A percentile compares a stretch with the other conserved stretches of the same genome.
phyloP scores from a whole-genome alignment of 2,329 filamentous ascomycete genomes.

The Cladosporium cucumerinum region DNA sequence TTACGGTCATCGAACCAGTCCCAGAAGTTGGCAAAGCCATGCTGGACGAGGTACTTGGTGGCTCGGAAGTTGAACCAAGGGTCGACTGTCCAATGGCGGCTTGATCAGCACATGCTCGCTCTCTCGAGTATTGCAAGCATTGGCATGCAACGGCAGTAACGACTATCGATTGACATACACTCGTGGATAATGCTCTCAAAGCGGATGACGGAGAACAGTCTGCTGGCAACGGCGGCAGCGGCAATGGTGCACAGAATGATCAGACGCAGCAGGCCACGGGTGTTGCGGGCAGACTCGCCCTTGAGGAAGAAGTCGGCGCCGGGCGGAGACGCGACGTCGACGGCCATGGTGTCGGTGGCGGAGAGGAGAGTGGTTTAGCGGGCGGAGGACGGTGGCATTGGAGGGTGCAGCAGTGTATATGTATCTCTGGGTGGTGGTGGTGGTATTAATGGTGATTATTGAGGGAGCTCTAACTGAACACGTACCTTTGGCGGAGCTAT shows the following conservation, averaged over 20 bases:
- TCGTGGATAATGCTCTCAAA: slow-evolving; percentile 99
- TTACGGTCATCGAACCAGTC: slow-evolving; percentile 98
- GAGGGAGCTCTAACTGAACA: slow-evolving; percentile 7
- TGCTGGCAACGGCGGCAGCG: slow-evolving; percentile 83
- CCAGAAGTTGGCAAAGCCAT: slow-evolving; percentile 99
- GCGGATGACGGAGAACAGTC: slow-evolving; percentile 96
- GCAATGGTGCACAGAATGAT: slow-evolving; percentile 90
- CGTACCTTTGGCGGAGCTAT: not conserved
- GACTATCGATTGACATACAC: slow-evolving; percentile 55
- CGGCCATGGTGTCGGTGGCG: slow-evolving; percentile 21
- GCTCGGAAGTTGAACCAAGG: slow-evolving; percentile 99
- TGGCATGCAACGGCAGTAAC: not conserved
- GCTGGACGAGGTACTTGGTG: slow-evolving; percentile 92
- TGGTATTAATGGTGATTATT: no score
- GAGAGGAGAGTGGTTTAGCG: slow-evolving; percentile 5
- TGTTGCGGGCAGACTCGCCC: slow-evolving; percentile 75
- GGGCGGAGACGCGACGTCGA: slow-evolving; percentile 19
- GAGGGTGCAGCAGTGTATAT: not conserved
- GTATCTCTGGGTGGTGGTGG: not conserved
- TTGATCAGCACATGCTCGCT: not conserved
- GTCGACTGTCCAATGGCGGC: slow-evolving; percentile 64
- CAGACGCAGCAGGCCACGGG: slow-evolving; percentile 79
- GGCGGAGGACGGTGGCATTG: slow-evolving; percentile 8
- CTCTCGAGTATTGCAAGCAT: not conserved
- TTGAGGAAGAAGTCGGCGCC: slow-evolving; percentile 57